Base-by-base conservation (phyloP, 306 rosid genomes). In the Cicer chorassanicum region DNA sequence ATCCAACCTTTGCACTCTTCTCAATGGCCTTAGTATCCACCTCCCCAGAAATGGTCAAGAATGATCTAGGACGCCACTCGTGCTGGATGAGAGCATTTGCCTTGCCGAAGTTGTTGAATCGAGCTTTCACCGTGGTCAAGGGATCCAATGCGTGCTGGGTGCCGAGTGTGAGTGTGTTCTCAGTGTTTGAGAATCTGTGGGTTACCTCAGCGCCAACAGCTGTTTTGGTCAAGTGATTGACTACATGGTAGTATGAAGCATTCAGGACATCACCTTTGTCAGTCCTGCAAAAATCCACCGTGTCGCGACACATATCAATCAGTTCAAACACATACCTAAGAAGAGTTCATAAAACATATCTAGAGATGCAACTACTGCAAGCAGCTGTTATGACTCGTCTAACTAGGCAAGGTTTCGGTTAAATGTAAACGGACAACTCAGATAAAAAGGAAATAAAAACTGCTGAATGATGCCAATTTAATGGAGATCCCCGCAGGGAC, bases 21-120 rank as follows among this genome's bases (percentile, higher is more conserved):
- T 93, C 98, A 61, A 93, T 82, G 59, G 97, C 90, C 85, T 84
- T 86, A 8, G 96, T 86, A 84, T 93, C 98, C 19, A 93, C 95
- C 87, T 93, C 98, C 15, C 95, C 98, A n/a, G 97, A 87, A 78
- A 93, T 34, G 67, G 98, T 90, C 88, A 93, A 83, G 69, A 86
- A 82, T 11, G 98, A 93, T 13, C 81, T 93, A 56, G 98, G 93
- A 16, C 98, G 98, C 98, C 98, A 93, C 84, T 93, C 93, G 0
- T 93, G 96, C 92, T 90, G 98, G 82, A 93, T 82, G 49, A 93
- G 96, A 45, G 97, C 97, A 7, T 54, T 90, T 29, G 83, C 93
- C 83, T 75, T 86, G 66, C 98, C 98, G 1, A 45, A 40, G 81
- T 93, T 87, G 91, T 90, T 93, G 65, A 88, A 82, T 0, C 97